A percentile compares a stretch with the other conserved stretches of the same genome.
Conservation (phyloP, 352 stramenopile species). For the Elongisporangium undulatum region DNA sequence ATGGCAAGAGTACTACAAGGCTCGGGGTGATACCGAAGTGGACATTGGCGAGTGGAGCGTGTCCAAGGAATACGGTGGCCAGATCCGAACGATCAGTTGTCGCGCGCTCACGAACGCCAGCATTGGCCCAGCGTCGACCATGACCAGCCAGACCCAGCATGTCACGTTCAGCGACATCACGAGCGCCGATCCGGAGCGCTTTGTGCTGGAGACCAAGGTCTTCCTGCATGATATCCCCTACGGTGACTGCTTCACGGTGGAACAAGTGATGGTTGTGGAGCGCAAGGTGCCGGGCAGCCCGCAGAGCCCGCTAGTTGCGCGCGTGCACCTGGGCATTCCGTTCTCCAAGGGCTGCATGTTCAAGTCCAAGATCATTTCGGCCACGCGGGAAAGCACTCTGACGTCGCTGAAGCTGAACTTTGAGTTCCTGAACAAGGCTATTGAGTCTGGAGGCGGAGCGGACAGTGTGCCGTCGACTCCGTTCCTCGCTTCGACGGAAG, state of each 20-base stretch:
- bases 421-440: conserved; percentile 52
- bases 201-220: conserved; percentile 59
- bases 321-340: conserved; percentile 71
- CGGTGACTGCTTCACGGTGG: conserved; percentile 80
- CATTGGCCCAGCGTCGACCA: conserved; percentile 79
- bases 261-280: conserved; percentile 63
- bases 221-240: conserved; percentile 85
- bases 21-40: conserved; percentile 70
- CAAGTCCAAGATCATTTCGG: conserved; percentile 87
- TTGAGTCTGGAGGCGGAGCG: conserved; percentile 12
- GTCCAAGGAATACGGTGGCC: conserved; percentile 65
- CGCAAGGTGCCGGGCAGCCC: conserved; percentile 23
- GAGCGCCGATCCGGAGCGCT: conserved; percentile 32
- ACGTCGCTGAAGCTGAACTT: conserved; percentile 54
- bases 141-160: conserved; percentile 77
- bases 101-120: conserved; percentile 75
- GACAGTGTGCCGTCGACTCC: conserved; percentile 30
- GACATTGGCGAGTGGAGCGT: conserved; percentile 58
- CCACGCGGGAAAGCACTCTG: conserved; percentile 54
- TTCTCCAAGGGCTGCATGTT: conserved; percentile 89
- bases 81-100: conserved; percentile 60
- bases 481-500: conserved; percentile 65
- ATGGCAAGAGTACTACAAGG: conserved; percentile 62
- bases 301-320: conserved; percentile 37
- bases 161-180: conserved; percentile 35